phyloP scores from a whole-genome alignment of 768 basidiomycete species.

The Clavaria fumosa region DNA sequence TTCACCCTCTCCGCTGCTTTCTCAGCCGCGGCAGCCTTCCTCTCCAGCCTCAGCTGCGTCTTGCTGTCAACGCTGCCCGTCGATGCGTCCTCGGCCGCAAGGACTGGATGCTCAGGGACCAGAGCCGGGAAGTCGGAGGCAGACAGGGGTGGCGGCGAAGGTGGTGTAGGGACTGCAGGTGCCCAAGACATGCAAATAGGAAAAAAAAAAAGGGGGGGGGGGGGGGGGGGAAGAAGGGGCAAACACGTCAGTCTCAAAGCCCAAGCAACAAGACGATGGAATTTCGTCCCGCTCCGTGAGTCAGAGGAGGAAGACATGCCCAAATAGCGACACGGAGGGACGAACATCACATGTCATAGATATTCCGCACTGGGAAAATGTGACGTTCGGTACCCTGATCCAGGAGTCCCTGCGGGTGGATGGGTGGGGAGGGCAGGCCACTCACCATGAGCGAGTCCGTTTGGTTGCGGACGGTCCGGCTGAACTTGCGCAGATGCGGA shows the following conservation, averaged over 20 bases:
- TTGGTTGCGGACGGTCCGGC: slow-evolving; percentile 16
- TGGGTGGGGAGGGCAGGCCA: slow-evolving; percentile 29
- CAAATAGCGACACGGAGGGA: no score
- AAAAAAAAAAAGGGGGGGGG: slow-evolving; percentile 10
- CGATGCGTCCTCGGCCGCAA: slow-evolving; percentile 23
- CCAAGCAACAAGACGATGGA: no score
- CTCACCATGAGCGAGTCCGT: slow-evolving; percentile 50
- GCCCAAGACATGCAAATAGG: slow-evolving; percentile 24
- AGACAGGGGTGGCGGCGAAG: slow-evolving; percentile 37
- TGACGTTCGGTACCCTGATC: slow-evolving; percentile 79
- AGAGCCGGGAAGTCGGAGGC: slow-evolving; percentile 68
- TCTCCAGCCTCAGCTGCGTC: slow-evolving; percentile 45
- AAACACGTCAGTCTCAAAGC: no score
- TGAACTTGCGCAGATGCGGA: neutral
- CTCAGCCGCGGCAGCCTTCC: slow-evolving; percentile 46
- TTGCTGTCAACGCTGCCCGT: slow-evolving; percentile 29
- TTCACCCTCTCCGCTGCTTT: slow-evolving; percentile 47
- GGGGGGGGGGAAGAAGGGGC: slow-evolving; percentile 32
- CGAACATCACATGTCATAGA: slow-evolving; percentile 51
- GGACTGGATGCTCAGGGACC: slow-evolving; percentile 19
- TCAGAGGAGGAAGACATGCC: no score
- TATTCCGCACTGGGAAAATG: slow-evolving; percentile 81
- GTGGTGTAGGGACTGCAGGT: slow-evolving; percentile 25
- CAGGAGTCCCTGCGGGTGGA: slow-evolving; percentile 49
- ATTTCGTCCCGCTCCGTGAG: no score